Evolutionary conservation across 148 eudicot genomes (phyloP), one percentile per base, ranked within the genome.

Genomic region (Silene uniflora): DNA sequence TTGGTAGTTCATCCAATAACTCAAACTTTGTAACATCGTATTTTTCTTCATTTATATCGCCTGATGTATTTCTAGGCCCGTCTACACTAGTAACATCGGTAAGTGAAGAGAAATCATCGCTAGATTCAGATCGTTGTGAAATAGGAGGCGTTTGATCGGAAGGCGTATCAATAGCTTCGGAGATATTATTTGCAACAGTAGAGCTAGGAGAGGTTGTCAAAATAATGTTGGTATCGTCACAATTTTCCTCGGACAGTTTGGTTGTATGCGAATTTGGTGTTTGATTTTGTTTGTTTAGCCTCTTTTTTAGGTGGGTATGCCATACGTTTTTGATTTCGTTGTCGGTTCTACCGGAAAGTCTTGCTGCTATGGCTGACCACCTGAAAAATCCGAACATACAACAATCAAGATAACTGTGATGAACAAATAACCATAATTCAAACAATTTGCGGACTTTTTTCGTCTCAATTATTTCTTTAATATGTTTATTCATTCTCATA

Each of bases 261-360:
- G 23, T 12, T 11, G 17, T 22, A 63, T 75, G 79, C 21, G 71
- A 32, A 11, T 66, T 77, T 79, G 80, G 75, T 70, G 74, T 17
- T 75, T 79, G 80, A 27, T 83, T 9, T 71, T 85, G 62, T 18
- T 71, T 67, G 56, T 79, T 75, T n/a, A 88, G 80, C 79, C 76
- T 89, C 75, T 91, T 91, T 90, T 91, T 91, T 69, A 91, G 76
- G 75, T 82, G 85, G 35, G 96, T 91, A 81, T 91, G 96, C 96
- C 96, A 91, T 13, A 91, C 90, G 63, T 91, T 91, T 81, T 91
- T 91, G 2, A 91, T 89, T 62, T 91, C 96, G 22, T 91, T 91
- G 71, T 91, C 96, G 7, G 96, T 91, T 72, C 96, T 75, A 67
- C 96, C 96, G 21, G 96, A 90, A 46, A 91, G 85, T 66, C 75